phyloP scores from a whole-genome alignment of 768 basidiomycete species.

The Tulasnella sp. region DNA sequence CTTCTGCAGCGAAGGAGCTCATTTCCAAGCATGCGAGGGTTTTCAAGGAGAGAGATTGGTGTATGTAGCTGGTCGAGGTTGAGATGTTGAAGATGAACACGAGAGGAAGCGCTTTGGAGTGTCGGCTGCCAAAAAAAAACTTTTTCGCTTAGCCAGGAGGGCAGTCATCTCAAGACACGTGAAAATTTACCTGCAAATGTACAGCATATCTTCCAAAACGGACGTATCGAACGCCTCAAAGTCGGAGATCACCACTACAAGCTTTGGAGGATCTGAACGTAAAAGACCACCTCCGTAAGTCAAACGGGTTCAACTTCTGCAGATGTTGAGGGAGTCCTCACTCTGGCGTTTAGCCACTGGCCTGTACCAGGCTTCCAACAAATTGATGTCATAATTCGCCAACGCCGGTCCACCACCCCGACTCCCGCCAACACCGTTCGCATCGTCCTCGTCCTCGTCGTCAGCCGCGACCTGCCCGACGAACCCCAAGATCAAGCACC shows the following conservation, averaged over 20 bases:
- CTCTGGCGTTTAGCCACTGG: background rate
- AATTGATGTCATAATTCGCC: constrained; percentile 10
- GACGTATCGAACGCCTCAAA: constrained; percentile 8
- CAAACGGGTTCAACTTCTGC: background rate
- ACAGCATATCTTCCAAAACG: constrained; percentile 6
- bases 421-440: background rate
- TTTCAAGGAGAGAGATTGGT: background rate
- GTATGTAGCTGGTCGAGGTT: background rate
- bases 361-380: constrained; percentile 17
- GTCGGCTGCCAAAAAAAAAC: background rate
- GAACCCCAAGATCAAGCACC: constrained; percentile 16
- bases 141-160: no score
- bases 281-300: background rate
- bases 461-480: constrained; percentile 6
- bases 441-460: constrained; percentile 6
- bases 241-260: constrained; percentile 11
- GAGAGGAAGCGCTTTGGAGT: background rate
- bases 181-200: constrained; percentile 13
- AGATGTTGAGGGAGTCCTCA: background rate
- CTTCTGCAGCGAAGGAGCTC: constrained; percentile 14
- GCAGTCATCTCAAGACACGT: background rate
- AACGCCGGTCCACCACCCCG: background rate
- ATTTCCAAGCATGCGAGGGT: background rate
- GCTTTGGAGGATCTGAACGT: constrained; percentile 6
- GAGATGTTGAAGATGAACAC: constrained; percentile 17